phyloP scores from a whole-genome alignment of 2,329 filamentous ascomycete species.

The Pseudodiploospora longispora region DNA sequence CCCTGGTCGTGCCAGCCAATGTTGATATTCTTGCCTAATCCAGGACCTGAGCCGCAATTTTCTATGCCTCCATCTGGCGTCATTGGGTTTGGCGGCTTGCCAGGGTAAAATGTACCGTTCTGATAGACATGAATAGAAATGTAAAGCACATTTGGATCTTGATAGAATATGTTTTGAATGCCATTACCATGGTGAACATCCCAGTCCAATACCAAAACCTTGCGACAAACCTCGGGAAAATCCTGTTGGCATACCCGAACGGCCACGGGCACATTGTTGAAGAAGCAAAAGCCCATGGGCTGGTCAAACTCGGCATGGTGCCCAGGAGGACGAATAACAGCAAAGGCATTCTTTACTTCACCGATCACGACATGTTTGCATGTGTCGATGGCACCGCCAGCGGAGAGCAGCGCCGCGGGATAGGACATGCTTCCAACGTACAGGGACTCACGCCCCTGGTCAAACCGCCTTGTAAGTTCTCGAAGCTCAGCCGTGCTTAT shows the following conservation, averaged over 20 bases:
- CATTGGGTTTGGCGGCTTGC: conserved; percentile 47
- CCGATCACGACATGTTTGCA: conserved; percentile 82
- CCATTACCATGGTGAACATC: conserved; percentile 80
- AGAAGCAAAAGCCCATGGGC: conserved; percentile 92
- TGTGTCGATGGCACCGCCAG: conserved; percentile 90
- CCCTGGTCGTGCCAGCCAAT: conserved; percentile 61
- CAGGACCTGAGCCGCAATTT: conserved; percentile 47
- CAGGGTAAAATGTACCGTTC: conserved; percentile 79
- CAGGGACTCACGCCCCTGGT: conserved; percentile 63
- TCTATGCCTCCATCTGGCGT: conserved; percentile 54
- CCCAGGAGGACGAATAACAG: conserved; percentile 87
- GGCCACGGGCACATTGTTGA: conserved; percentile 94
- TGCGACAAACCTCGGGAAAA: conserved; percentile 73
- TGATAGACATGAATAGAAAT: conserved; percentile 89
- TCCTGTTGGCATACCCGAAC: conserved; percentile 79
- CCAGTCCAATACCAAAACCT: conserved; percentile 91
- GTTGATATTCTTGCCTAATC: conserved; percentile 56
- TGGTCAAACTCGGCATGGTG: conserved; percentile 86
- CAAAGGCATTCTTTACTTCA: conserved; percentile 87
- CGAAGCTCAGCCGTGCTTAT: conserved; percentile 59
- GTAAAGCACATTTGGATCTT: conserved; percentile 90
- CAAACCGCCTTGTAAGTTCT: conserved; percentile 51
- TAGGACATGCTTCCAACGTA: conserved; percentile 80
- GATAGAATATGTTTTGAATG: conserved; percentile 91
- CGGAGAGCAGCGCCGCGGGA: conserved; percentile 72